phyloP scores from a whole-genome alignment of 1,284 basidiomycete genomes.

The Phylloboletellus chloephorus region DNA sequence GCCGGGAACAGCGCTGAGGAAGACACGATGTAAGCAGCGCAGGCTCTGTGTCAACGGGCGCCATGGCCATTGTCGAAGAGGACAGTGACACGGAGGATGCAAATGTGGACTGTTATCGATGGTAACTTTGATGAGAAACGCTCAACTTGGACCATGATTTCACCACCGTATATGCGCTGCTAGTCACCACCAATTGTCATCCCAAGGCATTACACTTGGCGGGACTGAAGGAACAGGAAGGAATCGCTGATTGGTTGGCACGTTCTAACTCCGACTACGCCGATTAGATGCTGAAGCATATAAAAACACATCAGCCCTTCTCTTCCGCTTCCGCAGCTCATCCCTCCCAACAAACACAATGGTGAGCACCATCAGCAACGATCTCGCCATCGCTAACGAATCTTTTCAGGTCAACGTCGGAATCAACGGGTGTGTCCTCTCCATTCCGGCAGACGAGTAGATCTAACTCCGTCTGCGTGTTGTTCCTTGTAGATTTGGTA shows the following conservation, averaged over 20 bases:
- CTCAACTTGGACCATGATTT: background rate
- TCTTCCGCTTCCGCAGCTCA: constrained; percentile 4
- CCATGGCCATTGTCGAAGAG: too few relatives aligned
- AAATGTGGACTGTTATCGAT: constrained; percentile 3
- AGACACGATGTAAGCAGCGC: too few relatives aligned
- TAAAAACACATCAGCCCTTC: constrained; percentile 14
- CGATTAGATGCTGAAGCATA: constrained; percentile 30
- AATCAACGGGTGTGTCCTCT: constrained; percentile 76
- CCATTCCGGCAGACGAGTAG: background rate
- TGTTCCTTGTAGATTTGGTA: constrained; percentile 67
- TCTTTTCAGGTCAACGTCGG: constrained; percentile 70
- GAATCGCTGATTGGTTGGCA: constrained; percentile 1
- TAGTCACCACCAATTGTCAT: constrained; percentile 11
- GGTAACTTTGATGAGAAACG: background rate
- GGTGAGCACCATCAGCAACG: constrained; percentile 13
- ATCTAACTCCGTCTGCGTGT: constrained; percentile 15
- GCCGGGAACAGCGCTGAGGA: too few relatives aligned
- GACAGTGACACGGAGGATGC: too few relatives aligned
- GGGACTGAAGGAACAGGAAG: too few relatives aligned
- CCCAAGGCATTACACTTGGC: background rate
- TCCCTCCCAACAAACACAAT: constrained; percentile 16
- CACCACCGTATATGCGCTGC: too few relatives aligned
- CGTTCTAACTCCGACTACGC: constrained; percentile 29
- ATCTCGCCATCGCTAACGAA: constrained; percentile 7
- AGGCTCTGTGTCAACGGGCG: too few relatives aligned